Evolutionary conservation across 2,329 filamentous ascomycete species (phyloP), one percentile per base, ranked within the genome.

Genomic region (Trichoderma sp.): DNA sequence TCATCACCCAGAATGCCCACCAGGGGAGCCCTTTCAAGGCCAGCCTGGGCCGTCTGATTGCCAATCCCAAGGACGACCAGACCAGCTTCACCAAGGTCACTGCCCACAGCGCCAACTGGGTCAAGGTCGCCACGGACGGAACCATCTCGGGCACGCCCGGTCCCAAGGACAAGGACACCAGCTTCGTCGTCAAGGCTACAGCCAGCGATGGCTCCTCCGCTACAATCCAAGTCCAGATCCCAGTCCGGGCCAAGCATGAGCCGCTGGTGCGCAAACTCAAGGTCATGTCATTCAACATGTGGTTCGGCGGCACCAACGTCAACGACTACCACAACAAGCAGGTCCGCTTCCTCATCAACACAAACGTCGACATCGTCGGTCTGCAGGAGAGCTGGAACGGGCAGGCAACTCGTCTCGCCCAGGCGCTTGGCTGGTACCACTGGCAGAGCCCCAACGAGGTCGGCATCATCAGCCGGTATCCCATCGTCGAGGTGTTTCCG

Each of bases 241-340:
- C 74, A 2, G 72, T 80, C 2, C 68, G 68, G 9, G 65, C 65
- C 1, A 26, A 66, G 1, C 70, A 71, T 15, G 47, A 70, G 2
- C 66, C 69, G 5, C 72, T 80, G 2, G 71, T 80, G 1, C 70
- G 74, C 10, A 58, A 75, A 26, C 69, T 80, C 41, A 72, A 71
- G 47, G 74, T 80, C 14, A 68, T 80, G 56, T 72, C 75, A 4
- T 76, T 73, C 64, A 81, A 81, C 70, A 70, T 80, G 59, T 80
- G 79, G 79, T 68, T 72, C 54, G 76, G 77, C 4, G 78, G 77
- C 51, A 72, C 72, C 2, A 67, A 71, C 9, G 74, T 80, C 39
- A 73, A 74, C 30, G 68, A 75, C 66, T 77, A 75, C 65, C 76
- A 78, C 65, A 70, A 71, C 50, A 80, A 80, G 71, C 78, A 79